Evolutionary conservation across 768 basidiomycete species (phyloP).

Genomic region (Rossbeevera mucosa): DNA sequence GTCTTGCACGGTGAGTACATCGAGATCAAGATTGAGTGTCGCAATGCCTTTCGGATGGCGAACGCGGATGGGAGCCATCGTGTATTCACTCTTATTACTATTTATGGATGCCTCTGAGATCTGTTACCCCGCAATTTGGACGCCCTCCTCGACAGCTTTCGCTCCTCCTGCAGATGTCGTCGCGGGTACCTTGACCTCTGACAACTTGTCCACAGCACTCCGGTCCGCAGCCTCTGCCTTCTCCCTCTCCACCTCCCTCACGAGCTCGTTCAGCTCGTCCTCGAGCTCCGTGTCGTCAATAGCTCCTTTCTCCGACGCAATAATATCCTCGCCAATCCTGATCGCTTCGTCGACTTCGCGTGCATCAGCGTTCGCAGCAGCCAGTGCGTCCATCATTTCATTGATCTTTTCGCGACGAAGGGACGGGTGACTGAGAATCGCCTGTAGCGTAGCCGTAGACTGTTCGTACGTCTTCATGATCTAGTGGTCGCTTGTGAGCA

Average conservation of each 20-base stretch:
- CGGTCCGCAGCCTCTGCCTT: conserved; percentile 34
- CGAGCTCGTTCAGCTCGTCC: conserved; percentile 59
- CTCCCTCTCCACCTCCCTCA: conserved; percentile 40
- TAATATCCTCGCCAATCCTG: conserved; percentile 59
- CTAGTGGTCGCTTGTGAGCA: conserved; percentile 34
- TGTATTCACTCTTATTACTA: too few relatives aligned
- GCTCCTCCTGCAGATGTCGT: conserved; percentile 4
- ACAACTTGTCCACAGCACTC: conserved; percentile 17
- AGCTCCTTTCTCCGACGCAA: conserved; percentile 41
- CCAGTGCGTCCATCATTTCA: conserved; percentile 82
- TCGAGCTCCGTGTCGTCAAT: conserved; percentile 59
- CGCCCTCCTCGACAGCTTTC: neutral
- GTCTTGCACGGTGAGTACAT: conserved; percentile 62
- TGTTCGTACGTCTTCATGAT: conserved; percentile 84
- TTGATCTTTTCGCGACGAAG: conserved; percentile 77
- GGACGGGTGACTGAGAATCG: conserved; percentile 75
- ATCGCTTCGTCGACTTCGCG: conserved; percentile 80
- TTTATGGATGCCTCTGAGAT: conserved; percentile 10
- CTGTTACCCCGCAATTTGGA: neutral
- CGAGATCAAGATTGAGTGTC: conserved; percentile 67
- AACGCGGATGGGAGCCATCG: conserved; percentile 71
- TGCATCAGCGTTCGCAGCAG: conserved; percentile 78
- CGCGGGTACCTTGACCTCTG: conserved; percentile 17
- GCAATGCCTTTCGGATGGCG: conserved; percentile 82
- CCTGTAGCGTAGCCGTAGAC: conserved; percentile 70